Base-by-base conservation (phyloP, 1,284 basidiomycete genomes). In the Cystobasidiaceae sp. region DNA sequence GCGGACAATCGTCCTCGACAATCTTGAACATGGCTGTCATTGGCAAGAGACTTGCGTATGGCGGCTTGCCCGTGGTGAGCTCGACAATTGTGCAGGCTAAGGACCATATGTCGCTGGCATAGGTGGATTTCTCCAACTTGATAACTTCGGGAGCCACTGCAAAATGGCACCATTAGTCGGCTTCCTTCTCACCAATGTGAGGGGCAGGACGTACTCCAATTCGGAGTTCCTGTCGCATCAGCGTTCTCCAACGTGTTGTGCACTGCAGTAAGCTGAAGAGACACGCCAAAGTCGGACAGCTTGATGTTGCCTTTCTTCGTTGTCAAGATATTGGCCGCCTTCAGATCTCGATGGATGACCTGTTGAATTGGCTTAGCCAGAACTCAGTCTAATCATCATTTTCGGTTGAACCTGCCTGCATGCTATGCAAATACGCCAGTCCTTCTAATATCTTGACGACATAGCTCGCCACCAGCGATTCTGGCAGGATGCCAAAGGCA, bases 381-480 rank as follows among this genome's bases (percentile, higher is more conserved):
- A n/a, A n/a, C n/a, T n/a, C n/a, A 71, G 70, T 64, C 73, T 70
- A 39, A 72, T 6, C 51, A 17, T 23, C 8, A 23, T 15, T 11
- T 13, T 15, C n/a, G 74, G 7, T 72, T 72, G 64, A 74, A 65
- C 57, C 73, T 73, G 67, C 74, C 70, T 51, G 73, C 71, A 45
- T 85, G 69, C 81, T 80, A 76, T 96, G 91, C 13, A 96, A 83
- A 74, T 94, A 96, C 73, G 91, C 83, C 55, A 96, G 79, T 0
- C 92, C 92, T 74, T 96, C 92, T 32, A 96, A 81, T 70, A 96
- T 94, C 80, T 93, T 93, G 74, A 90, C 87, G 32, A 93, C 89
- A 74, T 94, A 94, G 67, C 86, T 84, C 0, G 92, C 87, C 4
- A 93, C 89, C 25, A 96, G 85, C 21, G 82, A 83, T 75, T 96